Evolutionary conservation across 2,329 filamentous ascomycete genomes (phyloP).

Genomic region (Lecanosticta acicola): DNA sequence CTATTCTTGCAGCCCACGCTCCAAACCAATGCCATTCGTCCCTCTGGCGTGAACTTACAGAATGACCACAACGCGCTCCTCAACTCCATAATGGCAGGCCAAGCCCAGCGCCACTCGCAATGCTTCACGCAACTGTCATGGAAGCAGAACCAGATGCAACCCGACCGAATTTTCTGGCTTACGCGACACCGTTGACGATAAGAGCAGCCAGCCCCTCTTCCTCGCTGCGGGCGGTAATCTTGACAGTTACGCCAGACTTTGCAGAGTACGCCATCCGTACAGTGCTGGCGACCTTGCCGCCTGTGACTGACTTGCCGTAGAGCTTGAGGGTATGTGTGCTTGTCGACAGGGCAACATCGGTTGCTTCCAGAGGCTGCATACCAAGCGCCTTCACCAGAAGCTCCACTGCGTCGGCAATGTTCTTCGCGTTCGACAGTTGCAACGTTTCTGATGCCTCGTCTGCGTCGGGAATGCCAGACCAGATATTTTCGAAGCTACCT

Average conservation of each 20-base stretch:
- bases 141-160: neutral
- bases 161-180: too few relatives aligned
- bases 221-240: slow-evolving; percentile 86
- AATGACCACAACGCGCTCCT: neutral
- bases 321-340: slow-evolving; percentile 93
- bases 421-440: slow-evolving; percentile 81
- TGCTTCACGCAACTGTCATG: slow-evolving; percentile 3
- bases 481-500: slow-evolving; percentile 90
- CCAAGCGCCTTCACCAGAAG: slow-evolving; percentile 80
- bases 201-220: slow-evolving; percentile 84
- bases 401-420: slow-evolving; percentile 93
- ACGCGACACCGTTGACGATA: slow-evolving; percentile 79
- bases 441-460: slow-evolving; percentile 88
- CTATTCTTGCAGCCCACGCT: neutral
- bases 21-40: neutral
- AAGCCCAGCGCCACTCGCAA: neutral
- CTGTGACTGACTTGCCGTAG: slow-evolving; percentile 88
- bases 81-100: neutral
- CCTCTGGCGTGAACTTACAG: neutral
- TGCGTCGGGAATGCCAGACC: slow-evolving; percentile 69
- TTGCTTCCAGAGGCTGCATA: slow-evolving; percentile 88
- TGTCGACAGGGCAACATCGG: slow-evolving; percentile 79
- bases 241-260: slow-evolving; percentile 91
- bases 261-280: slow-evolving; percentile 91
- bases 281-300: slow-evolving; percentile 79